These are phyloP conservation scores for Hanseniaspora valbyensis DNA, from an alignment of 805 yeast species.

Conservation along the genomic window DNA sequence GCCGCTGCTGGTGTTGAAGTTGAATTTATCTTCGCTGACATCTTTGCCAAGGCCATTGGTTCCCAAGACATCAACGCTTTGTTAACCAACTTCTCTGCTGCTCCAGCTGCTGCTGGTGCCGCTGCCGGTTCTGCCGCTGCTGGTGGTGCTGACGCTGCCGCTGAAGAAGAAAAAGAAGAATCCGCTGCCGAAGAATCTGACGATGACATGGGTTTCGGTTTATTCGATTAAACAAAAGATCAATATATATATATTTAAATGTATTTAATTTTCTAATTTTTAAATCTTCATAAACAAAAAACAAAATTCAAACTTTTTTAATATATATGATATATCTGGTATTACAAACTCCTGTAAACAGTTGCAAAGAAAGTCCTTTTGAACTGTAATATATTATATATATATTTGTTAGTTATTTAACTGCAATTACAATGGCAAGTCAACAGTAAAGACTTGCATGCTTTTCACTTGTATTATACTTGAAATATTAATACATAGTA, in stretches of 20 bases:
- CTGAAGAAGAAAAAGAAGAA: slow-evolving; percentile 51
- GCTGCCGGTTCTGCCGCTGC: slow-evolving; percentile 39
- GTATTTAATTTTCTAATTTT: slow-evolving; percentile 12
- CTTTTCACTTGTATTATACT: no score
- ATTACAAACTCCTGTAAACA: no score
- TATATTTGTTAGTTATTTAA: no score
- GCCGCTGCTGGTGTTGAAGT: slow-evolving; percentile 65
- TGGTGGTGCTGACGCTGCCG: slow-evolving; percentile 40
- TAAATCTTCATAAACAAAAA: background rate
- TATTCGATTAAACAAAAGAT: slow-evolving; percentile 55
- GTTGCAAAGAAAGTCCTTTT: no score
- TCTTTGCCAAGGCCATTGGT: slow-evolving; percentile 72
- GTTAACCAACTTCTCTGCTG: slow-evolving; percentile 47
- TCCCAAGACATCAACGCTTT: slow-evolving; percentile 64
- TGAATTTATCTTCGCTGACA: slow-evolving; percentile 72
- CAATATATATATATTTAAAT: slow-evolving; percentile 4
- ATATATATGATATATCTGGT: no score
- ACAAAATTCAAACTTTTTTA: no score
- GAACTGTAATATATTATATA: no score
- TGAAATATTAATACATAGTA: no score
- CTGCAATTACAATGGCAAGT: no score
- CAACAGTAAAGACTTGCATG: no score
- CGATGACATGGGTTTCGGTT: slow-evolving; percentile 86
- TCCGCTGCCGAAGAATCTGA: slow-evolving; percentile 57
- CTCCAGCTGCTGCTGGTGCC: slow-evolving; percentile 37